Evolutionary conservation across 2,329 filamentous ascomycete genomes (phyloP).

Genomic region (Cyphellophora europaea): DNA sequence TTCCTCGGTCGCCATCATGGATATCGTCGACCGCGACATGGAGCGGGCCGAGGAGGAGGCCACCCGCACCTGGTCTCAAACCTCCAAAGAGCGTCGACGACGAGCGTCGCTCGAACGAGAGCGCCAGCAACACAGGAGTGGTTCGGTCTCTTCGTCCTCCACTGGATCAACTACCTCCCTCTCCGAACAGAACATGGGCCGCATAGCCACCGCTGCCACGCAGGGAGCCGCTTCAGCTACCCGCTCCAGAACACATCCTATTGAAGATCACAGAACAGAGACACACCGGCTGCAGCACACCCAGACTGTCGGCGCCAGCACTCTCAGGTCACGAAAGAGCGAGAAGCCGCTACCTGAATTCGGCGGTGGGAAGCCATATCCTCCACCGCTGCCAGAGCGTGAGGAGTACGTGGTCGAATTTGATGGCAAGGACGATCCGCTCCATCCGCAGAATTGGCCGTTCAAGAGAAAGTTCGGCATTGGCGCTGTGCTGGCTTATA

Average conservation of each 20-base stretch:
- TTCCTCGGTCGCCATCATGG: slow-evolving; percentile 22
- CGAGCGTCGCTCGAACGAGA: slow-evolving; percentile 2
- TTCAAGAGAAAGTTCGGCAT: slow-evolving; percentile 54
- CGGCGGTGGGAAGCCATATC: slow-evolving; percentile 49
- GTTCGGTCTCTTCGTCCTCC: slow-evolving; percentile 18
- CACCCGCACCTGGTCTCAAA: slow-evolving; percentile 14
- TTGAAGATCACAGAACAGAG: slow-evolving; percentile 18
- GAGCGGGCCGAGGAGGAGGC: slow-evolving; percentile 28
- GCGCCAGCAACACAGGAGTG: slow-evolving; percentile 4
- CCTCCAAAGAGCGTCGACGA: slow-evolving; percentile 11
- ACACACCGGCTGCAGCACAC: slow-evolving; percentile 27
- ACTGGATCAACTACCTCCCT: too few species aligned
- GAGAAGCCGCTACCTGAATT: slow-evolving; percentile 30
- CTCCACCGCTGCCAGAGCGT: slow-evolving; percentile 43
- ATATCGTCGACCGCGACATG: slow-evolving; percentile 26
- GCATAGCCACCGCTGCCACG: slow-evolving; percentile 15
- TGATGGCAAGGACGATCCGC: slow-evolving; percentile 69
- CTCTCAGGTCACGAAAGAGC: slow-evolving; percentile 19
- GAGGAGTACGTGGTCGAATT: slow-evolving; percentile 62
- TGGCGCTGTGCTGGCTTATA: slow-evolving; percentile 18
- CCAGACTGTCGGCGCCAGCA: slow-evolving; percentile 30
- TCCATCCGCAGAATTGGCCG: slow-evolving; percentile 84
- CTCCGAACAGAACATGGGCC: slow-evolving; percentile 12
- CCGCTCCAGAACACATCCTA: slow-evolving; percentile 17
- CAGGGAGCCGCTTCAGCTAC: slow-evolving; percentile 7